Evolutionary conservation across 2,329 filamentous ascomycete genomes (phyloP), one percentile per base, ranked within the genome.

Genomic region (Chrysosphaeria jannelii): DNA sequence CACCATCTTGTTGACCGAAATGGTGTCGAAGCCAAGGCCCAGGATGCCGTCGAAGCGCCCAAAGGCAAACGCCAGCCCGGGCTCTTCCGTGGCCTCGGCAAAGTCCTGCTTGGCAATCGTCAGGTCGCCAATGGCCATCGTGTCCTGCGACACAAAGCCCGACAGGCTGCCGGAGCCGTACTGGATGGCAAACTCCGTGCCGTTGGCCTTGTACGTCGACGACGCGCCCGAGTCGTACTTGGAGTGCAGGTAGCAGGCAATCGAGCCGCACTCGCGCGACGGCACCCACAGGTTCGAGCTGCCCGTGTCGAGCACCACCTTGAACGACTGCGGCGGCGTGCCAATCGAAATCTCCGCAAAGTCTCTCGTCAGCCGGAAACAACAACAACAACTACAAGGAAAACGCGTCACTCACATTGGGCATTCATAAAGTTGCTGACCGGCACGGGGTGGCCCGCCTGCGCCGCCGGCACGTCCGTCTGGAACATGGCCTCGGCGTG

Each of bases 221-320:
- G 88, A 97, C 4, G 65, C 51, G 18, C 67, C 71, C 28, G 78
- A 85, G 49, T 93, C 78, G 53, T 93, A 97, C 53, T 88, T 97
- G 47, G 50, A 66, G 58, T 97, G 85, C 29, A 97, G 65, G 51
- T 81, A 97, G 62, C 85, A 97, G 33, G 85, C 88, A 41, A 97
- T 97, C 41, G 79, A 91, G 41, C 61, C 67, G 47, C 88, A 97
- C 41, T 76, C 57, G 27, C 62, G 55, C 13, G 79, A 90, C 19
- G 88, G 88, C 29, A 97, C 79, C 88, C 88, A 97, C 32, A 97
- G 62, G 57, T 97, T 97, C 45, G 85, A 93, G 58, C 78, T 91
- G 38, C 85, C 85, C 14, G 85, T 97, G 47, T 97, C 85, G 33
- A 97, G 69, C 33, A 97, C 71, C 35, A 97, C 88, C 62, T 97